Evolutionary conservation across 2,329 filamentous ascomycete species (phyloP), one percentile per base, ranked within the genome.

Genomic region (Aspergillus fijiensis): DNA sequence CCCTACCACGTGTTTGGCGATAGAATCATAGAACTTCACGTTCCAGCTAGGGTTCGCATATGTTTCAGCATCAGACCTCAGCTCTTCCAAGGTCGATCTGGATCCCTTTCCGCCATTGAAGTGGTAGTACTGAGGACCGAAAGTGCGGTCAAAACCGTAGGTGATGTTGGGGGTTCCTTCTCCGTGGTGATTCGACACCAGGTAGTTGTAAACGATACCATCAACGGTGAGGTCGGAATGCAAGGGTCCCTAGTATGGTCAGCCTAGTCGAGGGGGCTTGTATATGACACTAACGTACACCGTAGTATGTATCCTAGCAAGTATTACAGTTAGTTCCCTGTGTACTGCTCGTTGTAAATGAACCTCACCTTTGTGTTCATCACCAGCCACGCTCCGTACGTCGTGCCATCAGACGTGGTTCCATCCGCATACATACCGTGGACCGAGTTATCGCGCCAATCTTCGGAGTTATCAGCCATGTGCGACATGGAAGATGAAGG

Each of bases 161-260:
- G 84, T 87, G 65, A 89, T 87, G 65, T 88, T 87, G 5, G 86
- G 85, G 14, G 83, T 85, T 48, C 84, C 82, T 60, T 85, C 83
- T 5, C 86, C 85, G 57, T 88, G 85, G 63, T 88, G 85, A 60
- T 87, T 88, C 0, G 82, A 85, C 5, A 83, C 81, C 71, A 84
- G 82, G 66, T 88, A 89, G 67, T 89, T 87, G 70, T 88, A 88
- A 0, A 88, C 80, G 51, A 88, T 87, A 0, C 85, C 86, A 64
- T 88, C 86, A 0, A 88, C 86, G 0, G 81, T 81, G 5, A 89
- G 74, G 65, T 88, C 87, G 0, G 85, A 87, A 70, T 88, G 85
- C 2, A 85, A 73, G 0, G 86, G 86, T 0, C 86, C 86, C 69
- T 71, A 29, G 19, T 12, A 27, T 19, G 29, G 31, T 57, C 33